phyloP scores from a whole-genome alignment of 805 yeast genomes.

The Wickerhamiella slavikovae region DNA sequence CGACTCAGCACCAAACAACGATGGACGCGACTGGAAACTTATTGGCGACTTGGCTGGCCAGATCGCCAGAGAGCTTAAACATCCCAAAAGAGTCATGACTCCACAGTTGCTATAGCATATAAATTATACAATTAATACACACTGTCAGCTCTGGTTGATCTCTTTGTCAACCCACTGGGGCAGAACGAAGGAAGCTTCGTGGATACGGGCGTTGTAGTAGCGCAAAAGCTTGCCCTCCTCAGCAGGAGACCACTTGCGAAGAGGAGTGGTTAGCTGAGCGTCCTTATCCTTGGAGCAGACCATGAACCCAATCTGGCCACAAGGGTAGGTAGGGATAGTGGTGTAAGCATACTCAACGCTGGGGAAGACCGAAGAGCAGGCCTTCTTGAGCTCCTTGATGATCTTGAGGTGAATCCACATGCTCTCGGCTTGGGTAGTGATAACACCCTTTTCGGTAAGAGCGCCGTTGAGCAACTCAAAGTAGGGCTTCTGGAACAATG shows the following conservation, averaged over 20 bases:
- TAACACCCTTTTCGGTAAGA: conserved; percentile 82
- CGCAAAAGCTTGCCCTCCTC: conserved; percentile 30
- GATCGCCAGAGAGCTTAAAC: too few relatives aligned
- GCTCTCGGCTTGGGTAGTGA: conserved; percentile 76
- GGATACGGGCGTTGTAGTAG: conserved; percentile 50
- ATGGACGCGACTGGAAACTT: too few relatives aligned
- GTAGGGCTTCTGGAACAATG: conserved; percentile 81
- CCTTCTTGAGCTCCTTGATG: conserved; percentile 53
- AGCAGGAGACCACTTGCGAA: conserved; percentile 24
- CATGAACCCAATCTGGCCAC: conserved; percentile 70
- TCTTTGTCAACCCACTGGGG: conserved; percentile 51
- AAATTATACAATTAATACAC: too few relatives aligned
- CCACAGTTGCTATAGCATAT: too few relatives aligned
- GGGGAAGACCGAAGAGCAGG: conserved; percentile 64
- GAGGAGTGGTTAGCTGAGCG: conserved; percentile 29
- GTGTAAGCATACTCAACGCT: conserved; percentile 62
- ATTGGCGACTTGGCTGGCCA: too few relatives aligned
- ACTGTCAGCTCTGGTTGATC: too few relatives aligned
- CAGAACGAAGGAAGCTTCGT: conserved; percentile 50
- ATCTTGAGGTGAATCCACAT: conserved; percentile 70
- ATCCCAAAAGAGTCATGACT: too few relatives aligned
- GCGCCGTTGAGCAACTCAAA: conserved; percentile 69
- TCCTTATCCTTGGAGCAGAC: conserved; percentile 40
- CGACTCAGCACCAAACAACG: too few relatives aligned
- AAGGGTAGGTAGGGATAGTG: conserved; percentile 72